phyloP scores from a whole-genome alignment of 169 alveolate genomes.

The Cyclospora cayetanensis region DNA sequence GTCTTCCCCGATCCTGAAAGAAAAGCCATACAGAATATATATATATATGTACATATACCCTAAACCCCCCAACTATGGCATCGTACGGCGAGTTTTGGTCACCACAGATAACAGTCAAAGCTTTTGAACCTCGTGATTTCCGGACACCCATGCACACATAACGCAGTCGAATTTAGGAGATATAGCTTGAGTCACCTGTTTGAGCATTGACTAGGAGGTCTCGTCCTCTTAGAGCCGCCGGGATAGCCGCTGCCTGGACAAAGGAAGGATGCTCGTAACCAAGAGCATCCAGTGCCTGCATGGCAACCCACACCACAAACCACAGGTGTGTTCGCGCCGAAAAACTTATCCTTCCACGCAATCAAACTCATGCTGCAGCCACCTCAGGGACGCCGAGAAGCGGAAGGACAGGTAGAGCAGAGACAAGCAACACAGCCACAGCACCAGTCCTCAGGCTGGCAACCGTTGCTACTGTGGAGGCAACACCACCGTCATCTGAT shows the following conservation, averaged over 20 bases:
- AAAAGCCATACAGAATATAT: not conserved
- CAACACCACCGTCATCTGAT: not conserved
- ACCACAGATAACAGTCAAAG: no score
- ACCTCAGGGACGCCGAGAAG: not conserved
- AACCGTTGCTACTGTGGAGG: not conserved
- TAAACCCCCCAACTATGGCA: no score
- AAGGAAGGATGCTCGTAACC: constrained; percentile 85
- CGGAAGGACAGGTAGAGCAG: not conserved
- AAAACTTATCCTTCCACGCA: not conserved
- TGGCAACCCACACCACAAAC: not conserved
- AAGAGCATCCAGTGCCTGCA: constrained; percentile 83
- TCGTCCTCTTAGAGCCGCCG: constrained; percentile 89
- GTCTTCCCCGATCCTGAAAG: constrained; percentile 89
- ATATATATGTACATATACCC: not conserved
- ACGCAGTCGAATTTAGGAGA: no score
- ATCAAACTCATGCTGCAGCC: not conserved
- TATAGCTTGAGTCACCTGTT: constrained; percentile 83
- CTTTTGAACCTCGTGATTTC: no score
- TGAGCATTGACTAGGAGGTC: constrained; percentile 90
- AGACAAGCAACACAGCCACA: not conserved
- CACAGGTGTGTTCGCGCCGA: not conserved
- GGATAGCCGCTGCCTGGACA: constrained; percentile 89
- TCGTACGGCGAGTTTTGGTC: no score
- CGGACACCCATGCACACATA: no score
- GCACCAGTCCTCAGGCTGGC: not conserved